phyloP scores from a whole-genome alignment of 2,329 filamentous ascomycete species.

The Phaeoacremonium minimum region DNA sequence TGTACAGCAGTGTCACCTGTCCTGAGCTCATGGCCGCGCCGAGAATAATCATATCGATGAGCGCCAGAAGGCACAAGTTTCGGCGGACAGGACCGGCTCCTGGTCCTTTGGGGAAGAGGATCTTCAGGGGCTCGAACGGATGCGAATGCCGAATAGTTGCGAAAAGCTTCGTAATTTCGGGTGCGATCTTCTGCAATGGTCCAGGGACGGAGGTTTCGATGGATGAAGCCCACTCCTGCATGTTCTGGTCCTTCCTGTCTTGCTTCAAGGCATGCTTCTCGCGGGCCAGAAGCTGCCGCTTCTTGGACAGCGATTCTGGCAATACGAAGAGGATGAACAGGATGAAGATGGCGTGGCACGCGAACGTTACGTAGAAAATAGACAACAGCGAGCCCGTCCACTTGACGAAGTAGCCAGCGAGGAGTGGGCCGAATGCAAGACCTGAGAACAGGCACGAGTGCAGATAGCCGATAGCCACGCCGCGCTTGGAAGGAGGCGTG shows the following conservation, averaged over 20 bases:
- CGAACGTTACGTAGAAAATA: slow-evolving; percentile 81
- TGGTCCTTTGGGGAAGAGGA: slow-evolving; percentile 69
- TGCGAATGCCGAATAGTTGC: slow-evolving; percentile 48
- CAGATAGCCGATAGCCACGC: slow-evolving; percentile 83
- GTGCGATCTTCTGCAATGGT: slow-evolving; percentile 5
- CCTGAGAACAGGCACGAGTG: slow-evolving; percentile 86
- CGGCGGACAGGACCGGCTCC: slow-evolving; percentile 61
- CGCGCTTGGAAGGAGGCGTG: slow-evolving; percentile 72
- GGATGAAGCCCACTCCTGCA: slow-evolving; percentile 10
- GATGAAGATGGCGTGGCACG: slow-evolving; percentile 70
- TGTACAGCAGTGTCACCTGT: slow-evolving; percentile 81
- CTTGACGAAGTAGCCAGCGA: slow-evolving; percentile 77
- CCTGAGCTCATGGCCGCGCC: slow-evolving; percentile 77
- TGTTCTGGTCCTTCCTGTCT: slow-evolving; percentile 28
- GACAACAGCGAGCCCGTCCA: slow-evolving; percentile 69
- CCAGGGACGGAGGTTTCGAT: slow-evolving; percentile 8
- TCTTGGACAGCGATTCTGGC: slow-evolving; percentile 79
- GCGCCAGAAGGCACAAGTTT: slow-evolving; percentile 78
- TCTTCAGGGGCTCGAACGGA: slow-evolving; percentile 70
- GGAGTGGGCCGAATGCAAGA: slow-evolving; percentile 79
- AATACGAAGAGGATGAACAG: slow-evolving; percentile 65
- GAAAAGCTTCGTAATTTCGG: slow-evolving; percentile 19
- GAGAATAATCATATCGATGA: slow-evolving; percentile 78
- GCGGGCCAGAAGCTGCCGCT: slow-evolving; percentile 64
- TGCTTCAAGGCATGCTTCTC: slow-evolving; percentile 57